These are phyloP conservation scores for Elsinoe arachidis DNA, from an alignment of 2,329 filamentous ascomycete genomes.

Conservation along the genomic window DNA sequence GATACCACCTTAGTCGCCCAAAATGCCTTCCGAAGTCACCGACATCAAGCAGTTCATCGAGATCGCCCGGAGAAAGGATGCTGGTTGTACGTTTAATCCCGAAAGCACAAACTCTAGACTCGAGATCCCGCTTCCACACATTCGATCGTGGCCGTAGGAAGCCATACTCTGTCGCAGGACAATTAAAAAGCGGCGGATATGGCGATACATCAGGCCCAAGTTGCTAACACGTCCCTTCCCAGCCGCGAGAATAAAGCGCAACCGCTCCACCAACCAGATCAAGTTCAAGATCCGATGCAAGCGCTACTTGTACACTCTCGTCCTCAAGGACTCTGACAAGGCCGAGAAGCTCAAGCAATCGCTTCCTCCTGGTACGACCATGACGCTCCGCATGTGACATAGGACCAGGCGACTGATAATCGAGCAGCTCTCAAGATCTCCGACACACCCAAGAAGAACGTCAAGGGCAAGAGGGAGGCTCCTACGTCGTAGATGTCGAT, in stretches of 20 bases:
- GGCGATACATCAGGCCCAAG: not conserved
- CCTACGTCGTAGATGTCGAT: not conserved
- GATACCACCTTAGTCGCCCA: slow-evolving; percentile 44
- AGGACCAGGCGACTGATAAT: slow-evolving; percentile 15
- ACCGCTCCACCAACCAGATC: slow-evolving; percentile 79
- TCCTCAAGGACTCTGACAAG: slow-evolving; percentile 98
- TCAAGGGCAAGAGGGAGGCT: slow-evolving; percentile 40
- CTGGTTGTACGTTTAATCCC: slow-evolving; percentile 70
- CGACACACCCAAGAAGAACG: slow-evolving; percentile 57
- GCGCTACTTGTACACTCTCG: slow-evolving; percentile 84
- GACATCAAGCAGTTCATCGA: slow-evolving; percentile 99
- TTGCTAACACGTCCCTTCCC: slow-evolving; percentile 15
- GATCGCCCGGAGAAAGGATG: slow-evolving; percentile 99
- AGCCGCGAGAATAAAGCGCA: slow-evolving; percentile 66
- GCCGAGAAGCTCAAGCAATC: slow-evolving; percentile 99
- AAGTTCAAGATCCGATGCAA: slow-evolving; percentile 99
- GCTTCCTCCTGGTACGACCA: slow-evolving; percentile 79
- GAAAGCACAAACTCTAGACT: not conserved
- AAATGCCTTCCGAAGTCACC: slow-evolving; percentile 95
- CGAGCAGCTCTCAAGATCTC: slow-evolving; percentile 48
- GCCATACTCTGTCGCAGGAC: not conserved
- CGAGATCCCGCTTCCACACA: not conserved
- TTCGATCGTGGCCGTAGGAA: not conserved
- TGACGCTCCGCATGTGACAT: not conserved
- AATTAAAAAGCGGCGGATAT: not conserved